These are phyloP conservation scores for Auriscalpium vulgare DNA, from an alignment of 768 basidiomycete genomes.

Conservation along the genomic window DNA sequence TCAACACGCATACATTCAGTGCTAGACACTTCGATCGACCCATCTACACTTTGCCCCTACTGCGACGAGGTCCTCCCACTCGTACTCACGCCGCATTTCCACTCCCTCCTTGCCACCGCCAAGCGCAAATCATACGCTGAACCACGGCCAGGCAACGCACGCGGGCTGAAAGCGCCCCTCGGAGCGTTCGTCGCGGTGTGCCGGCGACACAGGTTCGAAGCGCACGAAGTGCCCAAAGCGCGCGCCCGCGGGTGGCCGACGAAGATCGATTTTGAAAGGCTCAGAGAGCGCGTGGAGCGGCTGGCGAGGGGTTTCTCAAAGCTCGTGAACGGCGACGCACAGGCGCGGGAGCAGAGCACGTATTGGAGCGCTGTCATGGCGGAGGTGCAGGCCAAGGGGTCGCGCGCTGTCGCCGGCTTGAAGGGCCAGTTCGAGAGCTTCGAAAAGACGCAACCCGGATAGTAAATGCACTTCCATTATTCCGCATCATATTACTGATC, in stretches of 20 bases:
- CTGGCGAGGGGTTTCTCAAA: slow-evolving; percentile 40
- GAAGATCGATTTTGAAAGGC: slow-evolving; percentile 51
- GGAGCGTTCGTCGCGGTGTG: slow-evolving; percentile 59
- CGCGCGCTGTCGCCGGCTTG: slow-evolving; percentile 56
- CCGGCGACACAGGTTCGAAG: slow-evolving; percentile 74
- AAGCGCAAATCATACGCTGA: slow-evolving; percentile 48
- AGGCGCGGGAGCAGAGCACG: slow-evolving; percentile 35
- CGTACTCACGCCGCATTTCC: slow-evolving; percentile 50
- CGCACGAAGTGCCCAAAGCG: slow-evolving; percentile 63
- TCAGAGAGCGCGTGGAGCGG: slow-evolving; percentile 44
- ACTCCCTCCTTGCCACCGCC: slow-evolving; percentile 43
- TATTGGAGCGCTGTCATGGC: slow-evolving; percentile 66
- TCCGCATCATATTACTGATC: neutral
- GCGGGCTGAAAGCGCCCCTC: slow-evolving; percentile 47
- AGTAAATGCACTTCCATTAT: slow-evolving; percentile 44
- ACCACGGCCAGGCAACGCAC: slow-evolving; percentile 59
- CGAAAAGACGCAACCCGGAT: slow-evolving; percentile 80
- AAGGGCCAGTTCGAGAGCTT: slow-evolving; percentile 74
- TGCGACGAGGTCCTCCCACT: slow-evolving; percentile 67
- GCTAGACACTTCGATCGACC: slow-evolving; percentile 48
- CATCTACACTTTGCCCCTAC: slow-evolving; percentile 68
- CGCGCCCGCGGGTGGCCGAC: slow-evolving; percentile 70
- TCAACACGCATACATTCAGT: slow-evolving; percentile 28
- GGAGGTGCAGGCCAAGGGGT: slow-evolving; percentile 58
- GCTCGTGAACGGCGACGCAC: slow-evolving; percentile 36